Evolutionary conservation across 1,284 basidiomycete species (phyloP).

Genomic region (Termitomyces sp.): DNA sequence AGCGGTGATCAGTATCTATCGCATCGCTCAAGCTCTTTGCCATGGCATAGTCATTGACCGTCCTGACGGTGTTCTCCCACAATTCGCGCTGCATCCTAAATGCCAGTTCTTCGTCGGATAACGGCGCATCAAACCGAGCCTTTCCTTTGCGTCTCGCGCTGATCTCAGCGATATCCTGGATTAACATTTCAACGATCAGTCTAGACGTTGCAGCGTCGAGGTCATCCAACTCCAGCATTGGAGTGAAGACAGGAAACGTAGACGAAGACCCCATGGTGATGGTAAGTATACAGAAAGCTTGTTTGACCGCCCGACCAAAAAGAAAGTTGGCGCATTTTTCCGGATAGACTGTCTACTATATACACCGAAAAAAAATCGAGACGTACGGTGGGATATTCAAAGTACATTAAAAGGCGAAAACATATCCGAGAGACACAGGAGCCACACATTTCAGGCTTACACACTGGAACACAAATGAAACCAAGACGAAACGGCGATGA

Average conservation of each 20-base stretch:
- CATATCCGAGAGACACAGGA: not conserved
- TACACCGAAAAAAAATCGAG: not conserved
- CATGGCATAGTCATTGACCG: constrained; percentile 20
- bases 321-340: not conserved
- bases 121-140: constrained; percentile 12
- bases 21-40: constrained; percentile 25
- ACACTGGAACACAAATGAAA: not conserved
- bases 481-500: not conserved
- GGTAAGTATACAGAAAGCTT: not conserved
- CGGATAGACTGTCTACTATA: not conserved
- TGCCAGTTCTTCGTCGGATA: constrained; percentile 16
- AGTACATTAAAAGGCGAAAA: not conserved
- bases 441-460: not conserved
- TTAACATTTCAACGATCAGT: constrained; percentile 10
- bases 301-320: not conserved
- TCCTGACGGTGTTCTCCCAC: constrained; percentile 8
- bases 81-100: constrained; percentile 10
- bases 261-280: constrained; percentile 2
- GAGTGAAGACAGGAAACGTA: not conserved
- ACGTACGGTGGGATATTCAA: not conserved
- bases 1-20: constrained; percentile 20
- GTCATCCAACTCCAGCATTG: constrained; percentile 2
- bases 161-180: constrained; percentile 14
- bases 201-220: constrained; percentile 7
- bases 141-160: constrained; percentile 12